These are phyloP conservation scores for Colletotrichum chrysophilum DNA, from an alignment of 2,329 filamentous ascomycete species.

Conservation along the genomic window DNA sequence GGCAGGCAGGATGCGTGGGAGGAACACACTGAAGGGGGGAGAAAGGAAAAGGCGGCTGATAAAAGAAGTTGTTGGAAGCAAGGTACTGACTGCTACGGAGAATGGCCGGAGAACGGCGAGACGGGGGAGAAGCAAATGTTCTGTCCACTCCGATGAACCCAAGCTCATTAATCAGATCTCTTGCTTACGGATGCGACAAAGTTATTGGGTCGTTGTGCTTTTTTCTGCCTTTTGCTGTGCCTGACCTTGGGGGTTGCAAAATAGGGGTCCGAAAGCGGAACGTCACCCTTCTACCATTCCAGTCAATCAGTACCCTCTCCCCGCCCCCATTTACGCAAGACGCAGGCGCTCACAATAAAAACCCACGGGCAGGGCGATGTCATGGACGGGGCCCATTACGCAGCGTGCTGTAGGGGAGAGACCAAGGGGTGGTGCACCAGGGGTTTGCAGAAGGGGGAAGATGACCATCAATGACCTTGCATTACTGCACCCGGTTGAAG, in stretches of 20 bases:
- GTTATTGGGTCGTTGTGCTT: background rate
- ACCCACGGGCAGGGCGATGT: background rate
- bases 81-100: background rate
- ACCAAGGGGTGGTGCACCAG: background rate
- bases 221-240: background rate
- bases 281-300: background rate
- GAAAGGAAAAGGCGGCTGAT: background rate
- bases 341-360: background rate
- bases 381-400: background rate
- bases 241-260: background rate
- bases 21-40: background rate
- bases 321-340: background rate
- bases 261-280: slow-evolving; percentile 20
- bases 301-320: background rate
- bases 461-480: background rate
- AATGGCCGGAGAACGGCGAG: background rate
- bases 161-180: background rate
- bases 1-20: background rate
- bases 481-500: background rate
- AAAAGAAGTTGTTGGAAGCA: background rate
- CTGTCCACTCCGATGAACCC: background rate
- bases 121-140: background rate
- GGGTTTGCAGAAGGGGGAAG: background rate
- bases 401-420: background rate
- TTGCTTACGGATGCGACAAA: slow-evolving; percentile 1